Conservation (phyloP, 2,329 filamentous ascomycete species). For the Ceratocystiopsis brevicomis region DNA sequence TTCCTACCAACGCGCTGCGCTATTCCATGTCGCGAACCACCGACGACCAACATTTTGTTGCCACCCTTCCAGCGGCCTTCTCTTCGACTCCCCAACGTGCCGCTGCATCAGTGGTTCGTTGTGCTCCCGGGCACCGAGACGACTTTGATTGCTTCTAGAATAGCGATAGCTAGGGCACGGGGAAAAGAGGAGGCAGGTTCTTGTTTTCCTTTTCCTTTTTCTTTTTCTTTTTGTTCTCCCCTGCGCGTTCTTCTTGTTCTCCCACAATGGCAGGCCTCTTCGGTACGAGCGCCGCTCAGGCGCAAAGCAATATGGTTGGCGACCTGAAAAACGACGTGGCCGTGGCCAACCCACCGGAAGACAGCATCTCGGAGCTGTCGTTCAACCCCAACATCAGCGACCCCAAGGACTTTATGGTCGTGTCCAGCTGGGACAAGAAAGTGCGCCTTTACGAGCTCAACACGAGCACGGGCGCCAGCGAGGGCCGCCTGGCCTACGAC, state of each 20-base stretch:
- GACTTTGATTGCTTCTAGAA: too few relatives aligned
- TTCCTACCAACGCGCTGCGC: too few relatives aligned
- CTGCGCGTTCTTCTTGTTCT: background rate
- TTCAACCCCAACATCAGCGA: constrained; percentile 38
- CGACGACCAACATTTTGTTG: too few relatives aligned
- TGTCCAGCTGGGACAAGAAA: constrained; percentile 94
- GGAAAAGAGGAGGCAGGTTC: background rate
- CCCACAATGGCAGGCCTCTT: constrained; percentile 39
- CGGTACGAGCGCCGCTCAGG: constrained; percentile 28
- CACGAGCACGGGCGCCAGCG: constrained; percentile 47
- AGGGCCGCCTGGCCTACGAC: constrained; percentile 71
- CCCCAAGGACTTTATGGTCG: constrained; percentile 61
- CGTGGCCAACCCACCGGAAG: constrained; percentile 59
- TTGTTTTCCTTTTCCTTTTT: background rate
- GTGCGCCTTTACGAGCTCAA: constrained; percentile 92
- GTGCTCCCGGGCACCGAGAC: too few relatives aligned
- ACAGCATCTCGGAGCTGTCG: constrained; percentile 71
- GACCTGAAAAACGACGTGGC: constrained; percentile 81
- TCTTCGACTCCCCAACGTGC: background rate
- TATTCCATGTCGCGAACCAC: too few relatives aligned
- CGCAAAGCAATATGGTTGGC: constrained; percentile 55
- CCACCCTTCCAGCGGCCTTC: too few relatives aligned
- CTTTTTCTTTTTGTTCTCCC: background rate
- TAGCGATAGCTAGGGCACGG: background rate
- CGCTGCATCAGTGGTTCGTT: too few relatives aligned